Evolutionary conservation across 805 yeast genomes (phyloP), one percentile per base, ranked within the genome.

Genomic region (Hanseniaspora thailandica): DNA sequence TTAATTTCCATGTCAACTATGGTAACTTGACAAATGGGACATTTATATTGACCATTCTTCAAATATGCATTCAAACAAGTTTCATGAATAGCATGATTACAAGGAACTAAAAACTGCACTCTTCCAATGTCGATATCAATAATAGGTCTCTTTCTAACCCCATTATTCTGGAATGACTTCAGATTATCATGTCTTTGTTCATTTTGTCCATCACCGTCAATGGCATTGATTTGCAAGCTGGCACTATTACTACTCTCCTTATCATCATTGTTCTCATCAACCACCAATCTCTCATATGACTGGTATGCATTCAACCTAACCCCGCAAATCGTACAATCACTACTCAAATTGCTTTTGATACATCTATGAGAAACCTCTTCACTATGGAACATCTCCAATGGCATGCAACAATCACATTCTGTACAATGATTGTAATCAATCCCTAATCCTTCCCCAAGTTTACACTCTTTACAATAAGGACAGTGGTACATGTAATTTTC

Each of bases 1-100:
- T 86, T 86, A 1, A 93, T 80, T 61, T 85, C 95, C 80, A 89
- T 88, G 67, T 88, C 86, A 35, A 84, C 73, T 49, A 90, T 79
- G 0, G 96, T 83, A 59, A 84, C 80, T 52, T 86, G 82, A 64
- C 97, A 89, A 2, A 86, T 75, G 1, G 97, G 97, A 66, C 97
- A 89, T 64, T 86, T 86, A 72, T 87, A 89, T 15, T 85, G 79
- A 1, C 53, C 53, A 63, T 84, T 87, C 59, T 80, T 76, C n/a
- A 86, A 78, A 64, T 84, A 81, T 58, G 86, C 90, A 57, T 82
- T 82, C 65, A 80, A 88, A 66, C 97, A 89, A 26, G 66, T 62
- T 64, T 87, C 86, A 68, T 89, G 97, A 55, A 89, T 89, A 36
- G 95, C 86, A 67, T 89, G 97, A 2, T 97, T 96, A 68, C 97